Conservation (phyloP, 73 alveolate genomes). For the Paramecium caudatum region DNA sequence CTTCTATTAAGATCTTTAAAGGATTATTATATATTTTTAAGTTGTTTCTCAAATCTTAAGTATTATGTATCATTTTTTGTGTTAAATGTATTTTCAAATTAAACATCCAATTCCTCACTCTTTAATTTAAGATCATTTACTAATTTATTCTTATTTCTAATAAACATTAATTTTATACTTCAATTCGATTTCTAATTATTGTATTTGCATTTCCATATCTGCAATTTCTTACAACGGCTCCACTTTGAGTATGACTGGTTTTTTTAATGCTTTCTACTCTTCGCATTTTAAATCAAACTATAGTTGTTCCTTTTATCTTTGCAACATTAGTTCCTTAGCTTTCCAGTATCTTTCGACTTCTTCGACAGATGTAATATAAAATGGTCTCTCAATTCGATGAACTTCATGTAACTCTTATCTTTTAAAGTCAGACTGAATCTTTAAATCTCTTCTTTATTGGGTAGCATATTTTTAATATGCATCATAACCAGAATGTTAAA, state of each 20-base stretch:
- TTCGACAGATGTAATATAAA: conserved; percentile 39
- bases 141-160: background rate
- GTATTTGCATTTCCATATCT: background rate
- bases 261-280: background rate
- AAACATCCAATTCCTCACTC: conserved; percentile 42
- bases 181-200: background rate
- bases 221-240: background rate
- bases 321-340: background rate
- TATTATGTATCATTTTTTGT: background rate
- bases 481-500: conserved; percentile 6
- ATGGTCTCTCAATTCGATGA: conserved; percentile 13
- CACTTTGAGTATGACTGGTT: conserved; percentile 9
- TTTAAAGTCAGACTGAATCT: conserved; percentile 18
- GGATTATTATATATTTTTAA: background rate
- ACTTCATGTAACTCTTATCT: conserved; percentile 15
- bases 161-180: background rate
- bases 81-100: background rate
- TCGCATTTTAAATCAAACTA: background rate
- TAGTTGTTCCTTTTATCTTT: conserved; percentile 11
- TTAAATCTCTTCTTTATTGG: conserved; percentile 3
- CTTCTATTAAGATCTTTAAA: conserved; percentile 41
- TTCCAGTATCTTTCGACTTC: conserved; percentile 44
- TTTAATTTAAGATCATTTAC: background rate
- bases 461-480: background rate
- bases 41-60: background rate